Base-by-base conservation (phyloP, 164 flowering plant genomes). In the Magnolia officinalis region DNA sequence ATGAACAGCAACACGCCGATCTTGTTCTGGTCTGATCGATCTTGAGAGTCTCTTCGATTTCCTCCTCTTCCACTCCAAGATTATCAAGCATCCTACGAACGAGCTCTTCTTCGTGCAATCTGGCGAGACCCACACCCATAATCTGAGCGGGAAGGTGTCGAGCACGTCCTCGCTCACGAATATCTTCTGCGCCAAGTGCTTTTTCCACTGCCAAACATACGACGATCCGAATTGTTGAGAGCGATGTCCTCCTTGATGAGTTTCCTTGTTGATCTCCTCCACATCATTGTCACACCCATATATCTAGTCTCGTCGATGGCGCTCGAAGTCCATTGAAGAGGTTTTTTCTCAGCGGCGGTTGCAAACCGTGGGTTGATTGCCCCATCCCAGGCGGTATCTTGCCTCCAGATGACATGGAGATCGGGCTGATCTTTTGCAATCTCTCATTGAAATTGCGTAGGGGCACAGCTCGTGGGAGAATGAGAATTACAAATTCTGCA, bases 81-180 rank as follows among this genome's bases (percentile, higher is more conserved):
- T 71, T 66, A 29, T 74, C 70, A 14, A 74, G 59, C 76, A 65
- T 23, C 63, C 76, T 65, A 26, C 61, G 20, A n/a, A 74, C 59
- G 10, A 74, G 76, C 70, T 74, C 76, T 31, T 74, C 59, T 10
- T 16, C 21, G 8, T 21, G 37, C 76, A 74, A 7, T 23, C 13
- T 3, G 58, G 29, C 13, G 76, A 74, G 24, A 74, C 76, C 68
- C 76, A 74, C 6, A 74, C 76, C 76, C 76, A 74, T 9, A 74
- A 16, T 61, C 76, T 64, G 6, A 74, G 70, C 20, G 61, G 16
- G 61, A 74, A 74, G 20, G 1, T 7, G 61, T 74, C 76, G 63
- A 37, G 50, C 24, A 65, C 37, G 2, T 65, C 70, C 6, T 74
- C 70, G 64, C 61, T 65, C 37, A 24, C 65, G 31, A 74, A 74